phyloP scores from a whole-genome alignment of 176 grass and related monocot genomes.

The Musa troglodytarum region DNA sequence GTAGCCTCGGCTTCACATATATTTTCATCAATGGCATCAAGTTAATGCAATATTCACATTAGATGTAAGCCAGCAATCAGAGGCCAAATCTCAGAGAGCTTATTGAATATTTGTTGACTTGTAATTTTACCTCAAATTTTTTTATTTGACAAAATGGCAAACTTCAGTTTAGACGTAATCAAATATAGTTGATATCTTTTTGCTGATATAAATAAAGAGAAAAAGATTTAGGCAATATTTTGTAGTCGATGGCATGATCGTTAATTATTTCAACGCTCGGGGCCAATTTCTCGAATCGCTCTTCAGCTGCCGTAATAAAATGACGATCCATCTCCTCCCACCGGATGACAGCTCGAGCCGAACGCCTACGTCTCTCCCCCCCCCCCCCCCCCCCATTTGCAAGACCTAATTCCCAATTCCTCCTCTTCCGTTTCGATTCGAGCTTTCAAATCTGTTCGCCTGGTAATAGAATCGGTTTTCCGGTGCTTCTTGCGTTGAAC shows the following conservation, averaged over 20 bases:
- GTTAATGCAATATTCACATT: too few relatives aligned
- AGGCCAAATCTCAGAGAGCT: too few relatives aligned
- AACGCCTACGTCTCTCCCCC: neutral
- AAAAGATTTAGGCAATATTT: too few relatives aligned
- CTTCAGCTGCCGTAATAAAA: neutral
- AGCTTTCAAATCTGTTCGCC: neutral
- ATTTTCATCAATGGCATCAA: neutral
- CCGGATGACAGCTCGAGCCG: neutral
- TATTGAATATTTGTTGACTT: too few relatives aligned
- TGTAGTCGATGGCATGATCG: too few relatives aligned
- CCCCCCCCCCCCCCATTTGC: neutral
- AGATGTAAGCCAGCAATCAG: too few relatives aligned
- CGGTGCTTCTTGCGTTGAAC: neutral
- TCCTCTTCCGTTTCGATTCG: neutral
- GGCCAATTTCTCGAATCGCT: neutral
- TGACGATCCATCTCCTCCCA: neutral
- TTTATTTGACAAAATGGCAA: too few relatives aligned
- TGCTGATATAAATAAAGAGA: too few relatives aligned
- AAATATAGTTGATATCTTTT: too few relatives aligned
- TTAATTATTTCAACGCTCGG: neutral
- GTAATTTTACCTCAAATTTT: too few relatives aligned
- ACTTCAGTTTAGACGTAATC: too few relatives aligned
- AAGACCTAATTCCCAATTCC: neutral
- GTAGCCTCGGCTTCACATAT: neutral
- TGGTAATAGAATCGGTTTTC: neutral